phyloP scores from a whole-genome alignment of 1,284 basidiomycete species.

The Macrocystidia cucumis region DNA sequence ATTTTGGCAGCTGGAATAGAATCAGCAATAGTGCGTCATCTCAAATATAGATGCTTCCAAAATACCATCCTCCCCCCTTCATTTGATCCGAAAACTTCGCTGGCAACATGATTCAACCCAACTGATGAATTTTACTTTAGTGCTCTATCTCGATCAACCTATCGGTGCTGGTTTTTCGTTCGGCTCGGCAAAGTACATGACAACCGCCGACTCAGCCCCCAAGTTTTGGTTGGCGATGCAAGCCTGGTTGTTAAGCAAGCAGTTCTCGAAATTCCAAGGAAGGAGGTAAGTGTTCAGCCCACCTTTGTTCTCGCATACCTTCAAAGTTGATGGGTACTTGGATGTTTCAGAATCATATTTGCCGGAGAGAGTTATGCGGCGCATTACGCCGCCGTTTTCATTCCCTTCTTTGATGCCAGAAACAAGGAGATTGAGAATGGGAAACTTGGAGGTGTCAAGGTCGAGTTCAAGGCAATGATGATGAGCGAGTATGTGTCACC shows the following conservation, averaged over 20 bases:
- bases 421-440: conserved; percentile 46
- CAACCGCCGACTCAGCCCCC: conserved; percentile 42
- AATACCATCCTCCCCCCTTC: too few species aligned
- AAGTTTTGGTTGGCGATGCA: conserved; percentile 62
- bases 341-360: conserved; percentile 60
- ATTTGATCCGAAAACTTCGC: too few species aligned
- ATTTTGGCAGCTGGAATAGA: conserved; percentile 55
- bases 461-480: conserved; percentile 40
- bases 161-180: conserved; percentile 64
- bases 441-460: conserved; percentile 32
- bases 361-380: conserved; percentile 64
- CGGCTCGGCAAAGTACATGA: conserved; percentile 46
- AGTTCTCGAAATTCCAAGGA: conserved; percentile 50
- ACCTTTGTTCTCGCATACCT: background rate
- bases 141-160: conserved; percentile 74
- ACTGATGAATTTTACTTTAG: too few species aligned
- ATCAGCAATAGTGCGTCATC: conserved; percentile 48
- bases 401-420: conserved; percentile 60
- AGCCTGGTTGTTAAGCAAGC: conserved; percentile 52
- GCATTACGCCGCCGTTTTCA: conserved; percentile 59
- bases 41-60: too few species aligned
- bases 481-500: conserved; percentile 43
- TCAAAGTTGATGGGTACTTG: background rate
- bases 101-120: too few species aligned
- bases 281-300: conserved; percentile 35